Base-by-base conservation (phyloP, 305 asterid genomes). In the Solanum hybrid region DNA sequence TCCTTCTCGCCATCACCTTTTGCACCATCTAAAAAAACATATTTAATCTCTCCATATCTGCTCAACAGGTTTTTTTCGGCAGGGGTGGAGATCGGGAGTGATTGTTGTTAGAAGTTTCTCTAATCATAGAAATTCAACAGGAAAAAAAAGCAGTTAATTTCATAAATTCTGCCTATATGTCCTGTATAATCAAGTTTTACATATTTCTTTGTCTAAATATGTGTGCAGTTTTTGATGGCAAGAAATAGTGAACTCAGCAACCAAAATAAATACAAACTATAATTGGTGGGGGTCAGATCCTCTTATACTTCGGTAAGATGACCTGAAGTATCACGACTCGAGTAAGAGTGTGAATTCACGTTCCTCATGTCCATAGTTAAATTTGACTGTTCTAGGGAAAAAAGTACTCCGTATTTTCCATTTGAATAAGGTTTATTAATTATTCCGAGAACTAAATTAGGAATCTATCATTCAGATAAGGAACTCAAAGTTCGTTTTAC, bases 1-100 rank as follows among this genome's bases (percentile, higher is more conserved):
- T 94, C 90, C 92, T 95, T 97, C 94, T 95, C 99, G 8, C 96
- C 96, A 90, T 95, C 93, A 0, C 98, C 99, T 92, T 97, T 97
- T 87, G 99, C 99, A 82, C 97, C 98, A 87, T 96, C 99, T 90
- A 97, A 90, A 94, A 94, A 97, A 6, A 97, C 93, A 90, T 96
- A 98, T 88, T 89, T 94, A 80, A 96, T 75, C 75, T 92, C 94
- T 64, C 99, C 99, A 93, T 96, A 96, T 92, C 99, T 97, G 92
- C 91, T 29, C 87, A 83, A 46, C 39, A 16, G 73, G 14, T 22
- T 36, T 71, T 71, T 71, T 12, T 11, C 10, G 20, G 85, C 85
- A 78, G 57, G 46, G 26, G 31, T 22, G 46, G 31, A 35, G 85
- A 78, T 78, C 0, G 31, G 3, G 31, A 42, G 73, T 61, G 73